phyloP scores from a whole-genome alignment of 495 filamentous ascomycete genomes.

The Pyrenula massariospora region DNA sequence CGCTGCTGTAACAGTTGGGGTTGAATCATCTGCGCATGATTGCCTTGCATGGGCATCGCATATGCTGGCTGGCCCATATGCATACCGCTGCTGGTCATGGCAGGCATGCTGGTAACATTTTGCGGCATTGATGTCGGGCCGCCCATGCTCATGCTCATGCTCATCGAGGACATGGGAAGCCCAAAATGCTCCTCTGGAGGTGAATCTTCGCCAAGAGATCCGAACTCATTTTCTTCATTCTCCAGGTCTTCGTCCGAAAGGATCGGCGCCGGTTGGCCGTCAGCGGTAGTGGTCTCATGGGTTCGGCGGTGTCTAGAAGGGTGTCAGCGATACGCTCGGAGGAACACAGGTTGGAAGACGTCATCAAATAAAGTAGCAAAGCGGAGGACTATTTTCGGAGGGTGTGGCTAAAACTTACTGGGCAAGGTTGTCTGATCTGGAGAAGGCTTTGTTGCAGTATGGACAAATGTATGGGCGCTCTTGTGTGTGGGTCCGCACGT shows the following conservation, averaged over 20 bases:
- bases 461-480: constrained; percentile 95
- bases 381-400: constrained; percentile 11
- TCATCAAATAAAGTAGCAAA: constrained; percentile 20
- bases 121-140: constrained; percentile 12
- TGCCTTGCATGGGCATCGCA: constrained; percentile 10
- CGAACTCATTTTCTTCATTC: constrained; percentile 59
- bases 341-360: too few relatives aligned
- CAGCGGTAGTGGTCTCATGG: constrained; percentile 62
- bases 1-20: constrained; percentile 35
- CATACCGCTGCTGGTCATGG: constrained; percentile 23
- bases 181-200: constrained; percentile 30
- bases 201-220: constrained; percentile 63
- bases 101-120: constrained; percentile 22
- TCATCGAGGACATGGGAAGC: not conserved
- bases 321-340: constrained; percentile 19
- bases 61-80: constrained; percentile 18
- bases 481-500: constrained; percentile 98
- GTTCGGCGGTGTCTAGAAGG: constrained; percentile 77
- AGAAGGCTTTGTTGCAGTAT: constrained; percentile 97
- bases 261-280: constrained; percentile 46
- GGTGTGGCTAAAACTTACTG: constrained; percentile 52
- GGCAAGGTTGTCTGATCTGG: constrained; percentile 93
- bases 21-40: constrained; percentile 30
- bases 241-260: constrained; percentile 66
- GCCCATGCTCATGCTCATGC: constrained; percentile 5